A percentile compares a stretch with the other conserved stretches of the same genome.
phyloP scores from a whole-genome alignment of 2,329 filamentous ascomycete species.

The Fusarium neocosmosporiellum region DNA sequence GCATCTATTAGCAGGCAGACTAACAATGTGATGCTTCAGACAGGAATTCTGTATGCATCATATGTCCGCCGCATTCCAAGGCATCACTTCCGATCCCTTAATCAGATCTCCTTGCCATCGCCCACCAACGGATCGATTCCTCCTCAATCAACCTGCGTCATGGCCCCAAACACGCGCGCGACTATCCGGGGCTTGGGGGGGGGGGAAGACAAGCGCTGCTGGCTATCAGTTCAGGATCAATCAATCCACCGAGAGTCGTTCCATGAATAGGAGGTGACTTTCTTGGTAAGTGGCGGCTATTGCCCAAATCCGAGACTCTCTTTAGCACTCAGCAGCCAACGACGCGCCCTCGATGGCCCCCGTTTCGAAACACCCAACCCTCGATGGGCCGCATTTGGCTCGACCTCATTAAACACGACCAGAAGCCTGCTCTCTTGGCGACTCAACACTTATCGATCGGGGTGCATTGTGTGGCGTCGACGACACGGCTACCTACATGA shows the following conservation, averaged over 20 bases:
- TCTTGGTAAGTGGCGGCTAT: background rate
- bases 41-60: background rate
- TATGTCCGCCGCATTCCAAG: background rate
- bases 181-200: constrained; percentile 23
- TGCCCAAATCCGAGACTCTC: background rate
- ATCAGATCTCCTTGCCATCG: constrained; percentile 8
- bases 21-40: background rate
- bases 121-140: constrained; percentile 12
- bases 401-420: background rate
- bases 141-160: constrained; percentile 31
- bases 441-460: background rate
- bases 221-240: background rate
- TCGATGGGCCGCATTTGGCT: background rate
- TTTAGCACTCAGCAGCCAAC: background rate
- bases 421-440: background rate
- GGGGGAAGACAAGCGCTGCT: constrained; percentile 18
- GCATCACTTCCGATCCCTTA: constrained; percentile 12
- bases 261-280: background rate
- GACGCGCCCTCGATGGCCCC: background rate
- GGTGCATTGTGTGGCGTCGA: background rate
- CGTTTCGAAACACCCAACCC: constrained; percentile 7
- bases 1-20: no score
- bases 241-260: background rate
- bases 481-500: background rate
- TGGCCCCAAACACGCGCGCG: constrained; percentile 40